phyloP scores from a whole-genome alignment of 768 basidiomycete species.

The Boletus coccyginus region DNA sequence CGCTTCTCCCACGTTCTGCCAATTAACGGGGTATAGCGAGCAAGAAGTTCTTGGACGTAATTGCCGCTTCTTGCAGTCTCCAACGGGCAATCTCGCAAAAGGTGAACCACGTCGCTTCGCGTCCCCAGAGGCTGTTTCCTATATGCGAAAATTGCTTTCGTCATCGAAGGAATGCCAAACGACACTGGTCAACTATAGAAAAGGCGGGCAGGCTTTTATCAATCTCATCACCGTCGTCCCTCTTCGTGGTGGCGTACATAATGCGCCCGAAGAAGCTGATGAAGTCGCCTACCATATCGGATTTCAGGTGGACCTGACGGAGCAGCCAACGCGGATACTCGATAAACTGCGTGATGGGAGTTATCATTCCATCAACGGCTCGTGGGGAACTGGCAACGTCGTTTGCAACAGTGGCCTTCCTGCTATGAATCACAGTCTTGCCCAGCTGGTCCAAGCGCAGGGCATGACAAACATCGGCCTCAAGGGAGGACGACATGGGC shows the following conservation, averaged over 20 bases:
- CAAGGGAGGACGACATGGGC: constrained; percentile 25
- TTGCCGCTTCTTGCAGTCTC: constrained; percentile 88
- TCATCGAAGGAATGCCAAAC: constrained; percentile 88
- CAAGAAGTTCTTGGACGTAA: constrained; percentile 83
- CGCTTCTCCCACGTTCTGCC: constrained; percentile 80
- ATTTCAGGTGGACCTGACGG: constrained; percentile 91
- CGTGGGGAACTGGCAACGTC: constrained; percentile 7
- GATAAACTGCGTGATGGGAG: constrained; percentile 76
- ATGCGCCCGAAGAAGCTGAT: constrained; percentile 49
- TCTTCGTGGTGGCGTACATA: constrained; percentile 58
- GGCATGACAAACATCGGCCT: constrained; percentile 18
- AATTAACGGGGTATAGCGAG: constrained; percentile 71
- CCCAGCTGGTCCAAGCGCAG: constrained; percentile 15
- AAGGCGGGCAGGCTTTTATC: constrained; percentile 81
- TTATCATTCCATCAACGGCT: constrained; percentile 59
- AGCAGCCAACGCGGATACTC: constrained; percentile 82
- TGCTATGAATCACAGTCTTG: not conserved
- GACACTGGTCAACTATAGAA: constrained; percentile 83
- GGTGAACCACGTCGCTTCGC: constrained; percentile 58
- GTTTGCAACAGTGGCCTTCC: not conserved
- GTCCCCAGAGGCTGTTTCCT: constrained; percentile 62
- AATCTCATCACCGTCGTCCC: constrained; percentile 94
- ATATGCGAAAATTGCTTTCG: constrained; percentile 61
- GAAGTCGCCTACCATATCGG: constrained; percentile 88
- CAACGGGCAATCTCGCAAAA: constrained; percentile 51